Percentiles rank a stretch among this genome's conserved stretches.
Conservation (phyloP, 345 rosid genomes). For the Euclidium syriacum region DNA sequence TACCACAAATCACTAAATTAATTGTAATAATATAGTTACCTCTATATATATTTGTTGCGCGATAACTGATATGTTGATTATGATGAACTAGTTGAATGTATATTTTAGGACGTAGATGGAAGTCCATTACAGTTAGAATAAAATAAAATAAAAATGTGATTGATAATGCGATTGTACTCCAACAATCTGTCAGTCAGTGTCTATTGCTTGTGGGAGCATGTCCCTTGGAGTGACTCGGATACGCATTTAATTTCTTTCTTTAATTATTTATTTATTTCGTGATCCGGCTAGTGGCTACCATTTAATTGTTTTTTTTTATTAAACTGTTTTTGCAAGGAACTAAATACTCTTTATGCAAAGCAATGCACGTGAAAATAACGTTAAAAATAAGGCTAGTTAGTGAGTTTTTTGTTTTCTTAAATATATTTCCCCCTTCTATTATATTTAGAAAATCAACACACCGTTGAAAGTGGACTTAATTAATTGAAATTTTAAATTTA, state of each 20-base stretch:
- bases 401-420: neutral
- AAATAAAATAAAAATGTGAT: neutral
- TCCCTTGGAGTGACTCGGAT: constrained; percentile 37
- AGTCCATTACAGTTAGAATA: neutral
- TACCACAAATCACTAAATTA: too few species aligned
- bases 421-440: neutral
- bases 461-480: neutral
- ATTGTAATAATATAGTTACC: too few species aligned
- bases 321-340: neutral
- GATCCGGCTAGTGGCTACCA: constrained; percentile 15
- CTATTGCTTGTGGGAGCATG: constrained; percentile 34
- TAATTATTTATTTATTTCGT: neutral
- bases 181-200: constrained; percentile 33
- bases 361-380: constrained; percentile 29
- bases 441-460: neutral
- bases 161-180: constrained; percentile 31
- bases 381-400: constrained; percentile 12
- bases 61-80: neutral
- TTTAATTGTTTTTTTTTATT: neutral
- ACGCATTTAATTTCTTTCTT: constrained; percentile 21
- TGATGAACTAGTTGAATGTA: neutral
- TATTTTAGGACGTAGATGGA: neutral
- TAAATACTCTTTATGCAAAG: constrained; percentile 13
- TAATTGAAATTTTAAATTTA: neutral
- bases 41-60: neutral